Evolutionary conservation across 495 filamentous ascomycete species (phyloP).

Genomic region (Hyaloscypha hepaticicola): DNA sequence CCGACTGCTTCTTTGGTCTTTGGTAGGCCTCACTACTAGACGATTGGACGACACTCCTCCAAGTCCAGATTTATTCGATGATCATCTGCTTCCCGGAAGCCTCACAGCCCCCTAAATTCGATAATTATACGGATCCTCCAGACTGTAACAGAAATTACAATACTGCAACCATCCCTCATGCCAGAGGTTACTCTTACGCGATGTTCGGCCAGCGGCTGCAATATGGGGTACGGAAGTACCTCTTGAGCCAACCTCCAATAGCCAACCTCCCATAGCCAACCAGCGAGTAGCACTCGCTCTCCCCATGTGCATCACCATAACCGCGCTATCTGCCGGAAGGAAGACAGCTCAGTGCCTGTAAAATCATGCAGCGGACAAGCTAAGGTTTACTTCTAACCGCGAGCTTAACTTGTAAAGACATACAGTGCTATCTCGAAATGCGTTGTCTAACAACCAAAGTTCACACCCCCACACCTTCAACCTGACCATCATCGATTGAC

Average conservation of each 20-base stretch:
- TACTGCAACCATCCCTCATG: not conserved
- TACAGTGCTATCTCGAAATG: slow-evolving; percentile 1
- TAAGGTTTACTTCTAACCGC: not conserved
- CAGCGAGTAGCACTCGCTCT: not conserved
- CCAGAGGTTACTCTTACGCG: not conserved
- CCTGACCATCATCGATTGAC: slow-evolving; percentile 4
- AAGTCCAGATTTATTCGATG: not conserved
- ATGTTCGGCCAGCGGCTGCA: not conserved
- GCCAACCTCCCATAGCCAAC: not conserved
- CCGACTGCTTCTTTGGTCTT: not conserved
- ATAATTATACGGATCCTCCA: slow-evolving; percentile 16
- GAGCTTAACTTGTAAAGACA: not conserved
- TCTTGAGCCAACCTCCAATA: too few relatives aligned
- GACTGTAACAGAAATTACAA: slow-evolving; percentile 1
- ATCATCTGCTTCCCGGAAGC: slow-evolving; percentile 13
- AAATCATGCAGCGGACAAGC: slow-evolving; percentile 4
- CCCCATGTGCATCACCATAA: not conserved
- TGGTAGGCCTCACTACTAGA: slow-evolving; percentile 7
- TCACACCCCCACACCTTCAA: not conserved
- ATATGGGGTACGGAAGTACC: not conserved
- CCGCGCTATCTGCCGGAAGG: slow-evolving; percentile 1
- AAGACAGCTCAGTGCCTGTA: not conserved
- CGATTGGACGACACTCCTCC: slow-evolving; percentile 12
- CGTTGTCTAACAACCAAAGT: not conserved
- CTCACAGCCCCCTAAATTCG: slow-evolving; percentile 1